Percentiles rank a stretch among this genome's conserved stretches.
phyloP scores from a whole-genome alignment of 768 basidiomycete species.

The Macrolepiota fuliginosa region DNA sequence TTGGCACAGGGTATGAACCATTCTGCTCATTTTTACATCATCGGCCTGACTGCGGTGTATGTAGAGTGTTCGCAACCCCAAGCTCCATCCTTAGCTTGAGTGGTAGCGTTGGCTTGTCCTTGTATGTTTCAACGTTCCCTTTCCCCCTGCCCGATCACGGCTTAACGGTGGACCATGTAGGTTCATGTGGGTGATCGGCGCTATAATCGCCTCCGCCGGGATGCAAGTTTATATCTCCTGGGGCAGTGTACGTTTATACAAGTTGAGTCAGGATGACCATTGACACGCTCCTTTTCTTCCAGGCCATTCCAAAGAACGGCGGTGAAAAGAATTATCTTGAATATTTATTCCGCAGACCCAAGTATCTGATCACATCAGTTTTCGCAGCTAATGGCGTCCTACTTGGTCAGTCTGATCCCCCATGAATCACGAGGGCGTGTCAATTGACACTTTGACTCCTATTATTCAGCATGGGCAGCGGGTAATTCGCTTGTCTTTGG shows the following conservation, averaged over 20 bases:
- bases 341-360: constrained; percentile 56
- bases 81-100: constrained; percentile 34
- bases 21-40: constrained; percentile 16
- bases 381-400: constrained; percentile 53
- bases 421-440: neutral
- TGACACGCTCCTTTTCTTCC: neutral
- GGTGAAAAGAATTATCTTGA: constrained; percentile 73
- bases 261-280: neutral
- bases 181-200: constrained; percentile 43
- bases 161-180: constrained; percentile 14
- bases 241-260: constrained; percentile 28
- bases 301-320: constrained; percentile 59
- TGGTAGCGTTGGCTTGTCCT: constrained; percentile 38
- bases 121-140: constrained; percentile 19
- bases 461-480: constrained; percentile 31
- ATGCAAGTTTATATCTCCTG: constrained; percentile 41
- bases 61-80: constrained; percentile 31
- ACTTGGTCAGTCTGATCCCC: constrained; percentile 26
- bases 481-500: constrained; percentile 56
- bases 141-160: neutral
- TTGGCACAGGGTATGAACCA: constrained; percentile 37
- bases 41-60: neutral
- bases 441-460: neutral
- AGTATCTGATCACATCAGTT: constrained; percentile 54
- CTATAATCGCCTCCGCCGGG: constrained; percentile 36